Conservation (phyloP, 202 grass and related monocot genomes). For the Panicum virgatum region DNA sequence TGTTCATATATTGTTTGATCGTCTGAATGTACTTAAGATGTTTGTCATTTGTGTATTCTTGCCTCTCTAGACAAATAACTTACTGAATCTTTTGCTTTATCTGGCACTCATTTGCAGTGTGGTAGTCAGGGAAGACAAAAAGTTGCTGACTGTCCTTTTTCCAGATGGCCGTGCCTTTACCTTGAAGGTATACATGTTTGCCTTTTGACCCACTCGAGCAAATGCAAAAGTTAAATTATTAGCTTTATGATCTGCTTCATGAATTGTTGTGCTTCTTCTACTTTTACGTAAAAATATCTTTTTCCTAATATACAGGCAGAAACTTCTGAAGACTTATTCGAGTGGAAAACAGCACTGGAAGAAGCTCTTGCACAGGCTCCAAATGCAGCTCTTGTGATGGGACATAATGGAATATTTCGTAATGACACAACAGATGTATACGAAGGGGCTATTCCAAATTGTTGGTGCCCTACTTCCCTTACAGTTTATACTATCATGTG, state of each 20-base stretch:
- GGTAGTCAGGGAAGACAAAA: constrained; percentile 98
- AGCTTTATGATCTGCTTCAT: constrained; percentile 29
- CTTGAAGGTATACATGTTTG: constrained; percentile 74
- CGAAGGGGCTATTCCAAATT: constrained; percentile 83
- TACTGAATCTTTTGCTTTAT: constrained; percentile 25
- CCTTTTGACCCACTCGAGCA: constrained; percentile 4
- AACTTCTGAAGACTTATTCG: constrained; percentile 93
- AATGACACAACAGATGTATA: constrained; percentile 85
- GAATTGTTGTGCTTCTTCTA: constrained; percentile 17
- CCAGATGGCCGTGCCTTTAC: constrained; percentile 99
- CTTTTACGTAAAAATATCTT: background rate
- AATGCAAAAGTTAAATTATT: constrained; percentile 22
- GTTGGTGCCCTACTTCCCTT: constrained; percentile 70
- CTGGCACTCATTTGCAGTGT: constrained; percentile 68
- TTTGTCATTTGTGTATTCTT: constrained; percentile 12
- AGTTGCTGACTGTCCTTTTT: constrained; percentile 93
- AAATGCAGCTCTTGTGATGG: constrained; percentile 99
- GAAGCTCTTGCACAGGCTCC: constrained; percentile 97
- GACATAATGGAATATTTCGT: constrained; percentile 98
- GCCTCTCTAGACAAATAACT: background rate
- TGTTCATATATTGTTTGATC: constrained; percentile 7
- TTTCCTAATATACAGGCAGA: constrained; percentile 64
- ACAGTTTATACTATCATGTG: constrained; percentile 32
- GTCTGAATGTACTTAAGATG: background rate
- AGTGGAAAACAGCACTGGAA: constrained; percentile 98